Evolutionary conservation across 2,329 filamentous ascomycete genomes (phyloP).

Genomic region (Penicillium sp.): DNA sequence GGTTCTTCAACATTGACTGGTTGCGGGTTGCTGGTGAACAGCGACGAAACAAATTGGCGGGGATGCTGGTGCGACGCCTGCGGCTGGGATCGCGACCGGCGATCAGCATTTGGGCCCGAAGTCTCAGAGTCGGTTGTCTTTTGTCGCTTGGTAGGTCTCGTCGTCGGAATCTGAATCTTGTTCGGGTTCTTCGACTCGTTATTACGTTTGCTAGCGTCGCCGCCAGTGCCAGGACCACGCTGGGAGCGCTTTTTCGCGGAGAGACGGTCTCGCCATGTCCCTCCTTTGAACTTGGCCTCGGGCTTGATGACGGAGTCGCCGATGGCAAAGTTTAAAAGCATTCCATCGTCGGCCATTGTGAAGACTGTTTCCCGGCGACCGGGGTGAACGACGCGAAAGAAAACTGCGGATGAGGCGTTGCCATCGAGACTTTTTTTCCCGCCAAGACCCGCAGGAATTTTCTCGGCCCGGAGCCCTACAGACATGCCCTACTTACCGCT

Average conservation of each 20-base stretch:
- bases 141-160: conserved; percentile 43
- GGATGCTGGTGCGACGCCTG: conserved; percentile 43
- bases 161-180: conserved; percentile 30
- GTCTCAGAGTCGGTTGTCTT: conserved; percentile 35
- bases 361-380: conserved; percentile 7
- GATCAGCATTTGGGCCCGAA: conserved; percentile 10
- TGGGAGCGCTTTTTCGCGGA: conserved; percentile 69
- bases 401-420: conserved; percentile 13
- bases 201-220: conserved; percentile 13
- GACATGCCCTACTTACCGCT: conserved; percentile 33
- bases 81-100: conserved; percentile 21
- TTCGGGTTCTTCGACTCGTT: conserved; percentile 34
- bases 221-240: conserved; percentile 40
- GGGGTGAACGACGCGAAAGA: conserved; percentile 3
- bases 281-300: conserved; percentile 70
- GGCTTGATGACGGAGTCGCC: conserved; percentile 63
- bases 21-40: conserved; percentile 86
- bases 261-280: conserved; percentile 86
- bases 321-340: conserved; percentile 89
- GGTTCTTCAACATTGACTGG: conserved; percentile 57
- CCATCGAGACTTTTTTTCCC: conserved; percentile 27
- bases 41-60: conserved; percentile 75
- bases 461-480: conserved; percentile 35
- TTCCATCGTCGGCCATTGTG: conserved; percentile 86
- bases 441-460: conserved; percentile 30